Evolutionary conservation across 345 rosid genomes (phyloP), one percentile per base, ranked within the genome.

Genomic region (Eucalyptus leucophloia): DNA sequence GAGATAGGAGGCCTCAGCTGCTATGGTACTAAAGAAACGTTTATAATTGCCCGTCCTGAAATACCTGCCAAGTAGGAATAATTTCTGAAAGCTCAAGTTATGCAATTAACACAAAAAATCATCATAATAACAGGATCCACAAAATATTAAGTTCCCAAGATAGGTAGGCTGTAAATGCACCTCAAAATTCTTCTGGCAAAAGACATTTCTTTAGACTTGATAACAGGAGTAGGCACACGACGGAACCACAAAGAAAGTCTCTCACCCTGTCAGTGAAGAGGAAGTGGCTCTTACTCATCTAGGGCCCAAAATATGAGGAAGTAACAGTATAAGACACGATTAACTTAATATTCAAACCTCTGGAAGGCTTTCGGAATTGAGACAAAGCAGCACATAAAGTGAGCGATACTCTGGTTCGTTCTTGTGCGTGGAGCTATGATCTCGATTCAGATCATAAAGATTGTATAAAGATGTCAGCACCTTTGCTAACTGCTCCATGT

Each of bases 401-500:
- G 99, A 97, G 87, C 93, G 95, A 67, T 94, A 96, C 90, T 96
- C 96, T 2, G 98, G 93, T 92, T 96, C 99, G 82, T 96, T 95
- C 92, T 92, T 87, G 83, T 89, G 82, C 80, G 88, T 58, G 65
- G 90, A 90, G 86, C 90, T 86, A n/a, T 93, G 86, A 88, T 92
- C 88, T 89, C 93, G 93, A 92, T 94, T 94, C 91, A 90, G 95
- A 88, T 95, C 98, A 89, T 98, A 98, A 60, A 98, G 93, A 91
- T 92, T 90, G 93, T 95, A 98, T 37, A 98, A 92, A 88, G 99
- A 93, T 56, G 94, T 91, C 88, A 96, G 91, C 87, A 97, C 88
- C 93, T 98, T 98, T 45, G 92, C 91, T 86, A 98, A 97, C 93
- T 98, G 99, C 95, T 98, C 99, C 96, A 94, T 92, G 93, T 98